phyloP scores from a whole-genome alignment of 2,329 filamentous ascomycete genomes.

The Phaeosphaeriaceae sp. region DNA sequence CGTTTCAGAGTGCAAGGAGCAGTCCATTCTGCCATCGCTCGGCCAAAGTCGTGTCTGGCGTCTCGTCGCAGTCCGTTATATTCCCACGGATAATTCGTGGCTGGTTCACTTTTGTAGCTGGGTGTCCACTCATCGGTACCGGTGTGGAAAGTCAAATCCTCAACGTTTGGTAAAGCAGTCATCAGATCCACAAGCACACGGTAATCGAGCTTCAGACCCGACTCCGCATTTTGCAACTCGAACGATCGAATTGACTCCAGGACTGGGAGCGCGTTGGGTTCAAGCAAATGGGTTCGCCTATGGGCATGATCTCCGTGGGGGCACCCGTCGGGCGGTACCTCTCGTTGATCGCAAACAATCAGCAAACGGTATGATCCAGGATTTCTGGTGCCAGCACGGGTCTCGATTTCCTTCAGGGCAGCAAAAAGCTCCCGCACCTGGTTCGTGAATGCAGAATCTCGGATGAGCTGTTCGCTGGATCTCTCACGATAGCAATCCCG shows the following conservation, averaged over 20 bases:
- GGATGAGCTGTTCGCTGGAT: not conserved
- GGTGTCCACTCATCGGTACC: not conserved
- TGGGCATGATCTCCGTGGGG: not conserved
- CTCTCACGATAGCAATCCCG: not conserved
- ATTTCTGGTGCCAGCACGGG: not conserved
- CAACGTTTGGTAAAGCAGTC: not conserved
- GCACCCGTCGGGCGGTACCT: not conserved
- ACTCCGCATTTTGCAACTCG: not conserved
- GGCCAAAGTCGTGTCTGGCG: conserved; percentile 18
- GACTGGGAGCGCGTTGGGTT: not conserved
- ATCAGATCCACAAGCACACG: not conserved
- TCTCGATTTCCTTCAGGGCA: not conserved
- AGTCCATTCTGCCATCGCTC: conserved; percentile 4
- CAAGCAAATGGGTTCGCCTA: not conserved
- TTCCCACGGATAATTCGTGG: conserved; percentile 6
- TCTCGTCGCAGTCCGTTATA: conserved; percentile 19
- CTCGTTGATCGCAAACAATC: not conserved
- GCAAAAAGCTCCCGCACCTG: not conserved
- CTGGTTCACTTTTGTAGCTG: not conserved
- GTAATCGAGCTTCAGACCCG: not conserved
- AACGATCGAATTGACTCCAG: not conserved
- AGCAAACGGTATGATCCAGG: not conserved
- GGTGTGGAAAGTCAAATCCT: not conserved
- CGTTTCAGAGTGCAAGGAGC: not conserved
- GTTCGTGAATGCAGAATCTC: not conserved